Evolutionary conservation across 441 rosid species (phyloP), one percentile per base, ranked within the genome.

Genomic region (Aquilaria agallochum): DNA sequence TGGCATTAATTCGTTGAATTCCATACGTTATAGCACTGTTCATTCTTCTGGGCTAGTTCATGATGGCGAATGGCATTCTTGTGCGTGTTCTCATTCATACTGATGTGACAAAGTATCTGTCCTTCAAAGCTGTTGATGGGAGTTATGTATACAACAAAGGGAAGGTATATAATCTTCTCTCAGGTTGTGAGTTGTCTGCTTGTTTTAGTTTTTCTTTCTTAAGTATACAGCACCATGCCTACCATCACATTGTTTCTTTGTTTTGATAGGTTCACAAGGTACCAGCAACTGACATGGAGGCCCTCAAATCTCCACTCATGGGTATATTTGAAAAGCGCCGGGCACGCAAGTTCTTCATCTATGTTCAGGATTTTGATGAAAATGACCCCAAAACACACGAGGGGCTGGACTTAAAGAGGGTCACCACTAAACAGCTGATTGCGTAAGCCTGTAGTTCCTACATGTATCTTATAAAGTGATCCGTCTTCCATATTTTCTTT

Each of bases 21-120:
- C 40, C n/a, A 12, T 50, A 31, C 10, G 30, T 13, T 15, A 27
- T 55, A 32, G 34, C 53, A 50, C 46, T 30, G 46, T 53, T 59
- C 11, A 11, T 7, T 58, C 64, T 34, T 56, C 11, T 56, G 36
- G 49, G 53, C 63, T 60, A 92, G 96, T 92, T 92, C 67, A 92
- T 92, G 89, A 92, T 89, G 96, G 98, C 95, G 63, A 92, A 92
- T 72, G 98, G 96, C 5, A 77, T 82, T 77, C 98, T 92, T 66
- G 98, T 89, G 8, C 95, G 98, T 3, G 93, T 89, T 42, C 96
- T 92, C 71, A 92, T 92, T 66, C 96, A 84, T 62, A 92, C 96
- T 0, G 87, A 89, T 78, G 96, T 92, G 56, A 87, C 98, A 32
- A 92, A 87, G 78, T 92, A 92, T 72, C 74, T 92, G 55, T 89